Conservation (phyloP, 176 grass and related monocot genomes). For the Raddia guianensis region DNA sequence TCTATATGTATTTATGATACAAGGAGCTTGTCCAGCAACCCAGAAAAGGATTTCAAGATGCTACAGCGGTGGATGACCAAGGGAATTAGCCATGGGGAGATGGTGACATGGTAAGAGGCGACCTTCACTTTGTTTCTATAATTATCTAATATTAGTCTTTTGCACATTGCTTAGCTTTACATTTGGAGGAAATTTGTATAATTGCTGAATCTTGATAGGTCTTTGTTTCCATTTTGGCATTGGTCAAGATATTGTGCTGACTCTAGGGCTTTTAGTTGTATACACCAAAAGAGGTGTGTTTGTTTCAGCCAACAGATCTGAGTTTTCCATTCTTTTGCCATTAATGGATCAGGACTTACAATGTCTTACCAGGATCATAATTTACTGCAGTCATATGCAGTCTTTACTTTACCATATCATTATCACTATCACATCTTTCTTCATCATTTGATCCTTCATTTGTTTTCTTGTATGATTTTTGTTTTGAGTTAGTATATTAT, state of each 20-base stretch:
- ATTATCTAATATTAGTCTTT: not conserved
- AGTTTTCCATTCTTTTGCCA: not conserved
- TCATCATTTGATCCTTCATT: not conserved
- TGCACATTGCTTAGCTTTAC: constrained; percentile 8
- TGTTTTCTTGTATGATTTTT: not conserved
- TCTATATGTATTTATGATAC: constrained; percentile 85
- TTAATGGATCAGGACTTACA: not conserved
- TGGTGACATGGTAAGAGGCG: constrained; percentile 50
- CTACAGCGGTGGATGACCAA: constrained; percentile 66
- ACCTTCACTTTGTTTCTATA: not conserved
- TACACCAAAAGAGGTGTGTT: not conserved
- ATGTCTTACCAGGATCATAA: not conserved
- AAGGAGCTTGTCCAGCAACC: constrained; percentile 42
- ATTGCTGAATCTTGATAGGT: not conserved
- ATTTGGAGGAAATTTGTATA: not conserved
- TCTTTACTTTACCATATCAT: not conserved
- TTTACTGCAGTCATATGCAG: not conserved
- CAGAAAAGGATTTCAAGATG: constrained; percentile 53
- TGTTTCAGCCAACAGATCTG: constrained; percentile 21
- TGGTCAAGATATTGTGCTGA: not conserved
- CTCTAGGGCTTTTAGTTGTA: not conserved
- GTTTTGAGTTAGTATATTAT: not conserved
- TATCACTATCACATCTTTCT: not conserved
- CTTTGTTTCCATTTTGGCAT: not conserved
- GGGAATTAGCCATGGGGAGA: constrained; percentile 65